Base-by-base conservation (phyloP, 441 rosid genomes). In the Bruguiera hainesii region DNA sequence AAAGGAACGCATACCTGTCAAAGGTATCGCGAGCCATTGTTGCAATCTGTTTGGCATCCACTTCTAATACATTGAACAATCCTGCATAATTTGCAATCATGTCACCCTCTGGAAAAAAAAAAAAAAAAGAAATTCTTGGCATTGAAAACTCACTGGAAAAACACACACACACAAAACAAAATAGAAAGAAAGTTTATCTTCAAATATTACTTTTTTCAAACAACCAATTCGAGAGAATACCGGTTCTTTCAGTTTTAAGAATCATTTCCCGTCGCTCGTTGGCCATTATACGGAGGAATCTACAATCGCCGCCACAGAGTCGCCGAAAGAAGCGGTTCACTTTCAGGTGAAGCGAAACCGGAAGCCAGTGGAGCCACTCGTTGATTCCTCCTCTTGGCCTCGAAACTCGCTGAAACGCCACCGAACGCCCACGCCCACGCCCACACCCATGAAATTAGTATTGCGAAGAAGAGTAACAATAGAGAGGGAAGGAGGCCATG, bases 291-390 rank as follows among this genome's bases (percentile, higher is more conserved):
- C 37, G 48, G 48, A 42, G 16, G 3, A 42, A 42, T 42, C 65
- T 80, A 48, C 66, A 80, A 65, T 59, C 72, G 72, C 62, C 61
- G 74, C 78, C 80, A 71, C 59, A 76, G 29, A 89, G 60, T 61
- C 70, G 82, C 61, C 81, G 62, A 29, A 89, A 72, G 52, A 91
- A 63, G 62, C 66, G 82, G 53, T 84, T 78, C 63, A 89, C 65
- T 73, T 65, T 82, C 68, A 87, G 86, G 81, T 89, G 97, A 64
- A 87, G 64, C 63, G 85, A 78, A 71, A 87, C 83, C 3, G 98
- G 98, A 11, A 94, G 90, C 97, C 98, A 94, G 64, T 82, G 92
- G 1, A 91, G 79, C 96, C 96, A 89, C 66, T 82, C 87, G 69
- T 89, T 80, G 16, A 91, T 59, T 31, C 96, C 89, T 73, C 97